These are phyloP conservation scores for Trichoderma reesei DNA, from an alignment of 495 filamentous ascomycete species.

Conservation along the genomic window DNA sequence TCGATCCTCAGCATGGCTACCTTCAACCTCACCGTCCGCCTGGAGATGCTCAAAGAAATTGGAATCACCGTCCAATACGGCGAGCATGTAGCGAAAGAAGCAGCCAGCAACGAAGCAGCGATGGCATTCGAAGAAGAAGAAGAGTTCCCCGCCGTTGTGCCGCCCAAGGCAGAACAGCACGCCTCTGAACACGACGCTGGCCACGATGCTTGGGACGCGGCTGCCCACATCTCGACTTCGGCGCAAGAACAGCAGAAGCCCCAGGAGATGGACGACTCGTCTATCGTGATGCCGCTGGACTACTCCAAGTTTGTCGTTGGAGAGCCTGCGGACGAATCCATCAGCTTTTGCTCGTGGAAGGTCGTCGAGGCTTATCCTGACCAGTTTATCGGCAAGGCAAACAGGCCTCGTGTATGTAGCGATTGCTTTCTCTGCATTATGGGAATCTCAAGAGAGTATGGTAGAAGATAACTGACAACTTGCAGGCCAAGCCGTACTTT, in stretches of 20 bases:
- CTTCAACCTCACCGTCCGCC: background rate
- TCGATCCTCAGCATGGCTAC: background rate
- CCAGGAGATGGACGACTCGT: background rate
- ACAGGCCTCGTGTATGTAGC: conserved; percentile 32
- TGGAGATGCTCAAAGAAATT: background rate
- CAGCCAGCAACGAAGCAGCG: background rate
- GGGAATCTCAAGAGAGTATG: background rate
- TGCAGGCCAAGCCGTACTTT: conserved; percentile 46
- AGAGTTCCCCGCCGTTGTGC: background rate
- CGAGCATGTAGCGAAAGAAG: background rate
- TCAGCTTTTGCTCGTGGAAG: conserved; percentile 48
- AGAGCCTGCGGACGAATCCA: conserved; percentile 16
- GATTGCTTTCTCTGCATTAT: background rate
- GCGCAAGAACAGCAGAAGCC: background rate
- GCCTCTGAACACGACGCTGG: background rate
- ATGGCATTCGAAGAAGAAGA: background rate
- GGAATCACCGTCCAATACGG: background rate
- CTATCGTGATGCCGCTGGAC: background rate
- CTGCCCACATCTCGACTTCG: background rate
- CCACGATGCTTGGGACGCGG: background rate
- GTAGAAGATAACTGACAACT: background rate
- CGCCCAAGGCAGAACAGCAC: background rate
- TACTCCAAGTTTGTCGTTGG: conserved; percentile 20
- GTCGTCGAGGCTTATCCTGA: conserved; percentile 52
- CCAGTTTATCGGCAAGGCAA: conserved; percentile 40